These are phyloP conservation scores for Fraxinus xanthoxyloides DNA, from an alignment of 305 asterid genomes.

Conservation along the genomic window DNA sequence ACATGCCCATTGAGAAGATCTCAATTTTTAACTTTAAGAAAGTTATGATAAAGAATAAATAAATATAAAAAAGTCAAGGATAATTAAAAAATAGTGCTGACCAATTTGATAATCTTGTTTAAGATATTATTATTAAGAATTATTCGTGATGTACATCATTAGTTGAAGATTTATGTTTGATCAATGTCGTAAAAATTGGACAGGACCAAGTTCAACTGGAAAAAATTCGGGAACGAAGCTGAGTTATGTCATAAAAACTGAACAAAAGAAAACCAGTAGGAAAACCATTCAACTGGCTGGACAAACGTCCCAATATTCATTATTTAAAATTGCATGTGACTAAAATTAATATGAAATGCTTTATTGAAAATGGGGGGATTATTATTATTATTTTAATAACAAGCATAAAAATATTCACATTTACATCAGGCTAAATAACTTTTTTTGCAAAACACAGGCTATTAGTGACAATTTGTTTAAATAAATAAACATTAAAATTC, in stretches of 20 bases:
- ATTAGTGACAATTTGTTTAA: neutral
- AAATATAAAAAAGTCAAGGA: neutral
- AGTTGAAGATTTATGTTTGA: too few relatives aligned
- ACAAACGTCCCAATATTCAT: neutral
- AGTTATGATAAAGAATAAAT: neutral
- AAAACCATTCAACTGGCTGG: too few relatives aligned
- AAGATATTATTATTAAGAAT: neutral
- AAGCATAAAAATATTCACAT: neutral
- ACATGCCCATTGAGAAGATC: neutral
- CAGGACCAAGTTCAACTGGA: neutral
- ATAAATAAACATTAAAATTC: too few relatives aligned
- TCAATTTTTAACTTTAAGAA: too few relatives aligned
- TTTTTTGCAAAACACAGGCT: neutral
- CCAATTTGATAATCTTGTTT: too few relatives aligned
- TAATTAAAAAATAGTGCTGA: neutral
- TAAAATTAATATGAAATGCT: too few relatives aligned
- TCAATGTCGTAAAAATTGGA: neutral
- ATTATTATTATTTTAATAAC: too few relatives aligned
- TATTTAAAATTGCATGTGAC: neutral
- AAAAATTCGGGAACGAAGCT: neutral
- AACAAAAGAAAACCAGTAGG: neutral
- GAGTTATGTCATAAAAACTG: neutral
- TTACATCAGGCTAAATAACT: neutral
- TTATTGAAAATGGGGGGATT: neutral
- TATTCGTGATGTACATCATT: neutral